Evolutionary conservation across 208 protist genomes (phyloP).

Genomic region (Trypanosoma brucei): DNA sequence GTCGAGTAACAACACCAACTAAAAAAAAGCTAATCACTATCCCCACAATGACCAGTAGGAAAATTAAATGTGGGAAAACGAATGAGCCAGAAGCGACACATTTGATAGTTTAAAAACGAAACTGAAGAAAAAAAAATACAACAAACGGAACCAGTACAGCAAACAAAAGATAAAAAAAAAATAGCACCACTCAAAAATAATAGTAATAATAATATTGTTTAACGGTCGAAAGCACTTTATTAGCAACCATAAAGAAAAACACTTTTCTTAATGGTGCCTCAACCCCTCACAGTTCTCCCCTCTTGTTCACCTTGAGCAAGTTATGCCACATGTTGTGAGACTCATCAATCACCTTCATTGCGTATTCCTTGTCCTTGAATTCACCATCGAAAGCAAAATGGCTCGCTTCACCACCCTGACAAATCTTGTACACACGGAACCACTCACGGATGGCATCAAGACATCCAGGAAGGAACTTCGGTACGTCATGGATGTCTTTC

Average conservation of each 20-base stretch:
- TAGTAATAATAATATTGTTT: conserved; percentile 8
- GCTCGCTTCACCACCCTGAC: conserved; percentile 87
- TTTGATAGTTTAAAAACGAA: too few relatives aligned
- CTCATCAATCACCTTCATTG: conserved; percentile 85
- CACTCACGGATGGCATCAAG: conserved; percentile 86
- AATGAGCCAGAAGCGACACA: too few relatives aligned
- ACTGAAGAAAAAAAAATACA: background rate
- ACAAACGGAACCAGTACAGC: conserved; percentile 3
- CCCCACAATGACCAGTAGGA: too few relatives aligned
- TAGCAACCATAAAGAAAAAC: background rate
- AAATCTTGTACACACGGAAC: conserved; percentile 92
- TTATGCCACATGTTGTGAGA: conserved; percentile 92
- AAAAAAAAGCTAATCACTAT: too few relatives aligned
- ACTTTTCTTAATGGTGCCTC: background rate
- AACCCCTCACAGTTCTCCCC: conserved; percentile 55
- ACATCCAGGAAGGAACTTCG: conserved; percentile 86
- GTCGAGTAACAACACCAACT: too few relatives aligned
- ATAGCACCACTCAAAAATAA: conserved; percentile 22
- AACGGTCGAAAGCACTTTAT: background rate
- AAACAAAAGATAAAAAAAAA: conserved; percentile 16
- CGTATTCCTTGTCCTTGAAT: conserved; percentile 83
- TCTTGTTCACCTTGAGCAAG: conserved; percentile 83
- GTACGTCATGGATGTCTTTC: conserved; percentile 86
- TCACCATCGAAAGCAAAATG: conserved; percentile 90
- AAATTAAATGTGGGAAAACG: too few relatives aligned